phyloP scores from a whole-genome alignment of 257 asterid species.

The Plantago ovata region DNA sequence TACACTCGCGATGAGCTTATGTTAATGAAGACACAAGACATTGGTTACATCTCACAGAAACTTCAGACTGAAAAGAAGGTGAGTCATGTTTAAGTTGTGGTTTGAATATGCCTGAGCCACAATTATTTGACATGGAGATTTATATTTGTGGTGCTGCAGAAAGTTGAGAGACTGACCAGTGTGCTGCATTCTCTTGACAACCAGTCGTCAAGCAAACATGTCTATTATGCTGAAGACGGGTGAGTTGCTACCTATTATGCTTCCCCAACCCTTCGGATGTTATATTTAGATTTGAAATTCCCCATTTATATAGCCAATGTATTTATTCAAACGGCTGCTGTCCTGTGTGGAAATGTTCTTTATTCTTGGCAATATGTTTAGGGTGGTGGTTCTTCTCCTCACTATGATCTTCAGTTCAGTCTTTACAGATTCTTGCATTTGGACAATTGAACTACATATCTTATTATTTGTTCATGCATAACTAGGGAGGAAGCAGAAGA shows the following conservation, averaged over 20 bases:
- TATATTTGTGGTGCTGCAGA: slow-evolving; percentile 43
- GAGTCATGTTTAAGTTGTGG: neutral
- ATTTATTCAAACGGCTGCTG: too few species aligned
- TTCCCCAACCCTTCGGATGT: too few species aligned
- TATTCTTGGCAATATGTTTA: too few species aligned
- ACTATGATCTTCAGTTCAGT: too few species aligned
- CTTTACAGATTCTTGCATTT: too few species aligned
- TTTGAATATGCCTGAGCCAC: neutral
- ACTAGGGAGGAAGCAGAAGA: slow-evolving; percentile 80
- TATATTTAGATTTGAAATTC: too few species aligned
- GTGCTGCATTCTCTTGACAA: slow-evolving; percentile 57
- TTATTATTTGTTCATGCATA: neutral
- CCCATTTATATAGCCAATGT: too few species aligned
- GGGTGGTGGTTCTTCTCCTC: too few species aligned
- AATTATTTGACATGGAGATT: neutral
- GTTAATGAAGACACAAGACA: slow-evolving; percentile 93
- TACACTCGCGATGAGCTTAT: slow-evolving; percentile 71
- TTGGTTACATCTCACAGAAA: slow-evolving; percentile 74
- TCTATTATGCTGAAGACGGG: slow-evolving; percentile 84
- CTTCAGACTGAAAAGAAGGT: slow-evolving; percentile 93
- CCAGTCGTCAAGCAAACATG: slow-evolving; percentile 46
- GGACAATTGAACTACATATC: neutral
- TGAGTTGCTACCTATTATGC: slow-evolving; percentile 25
- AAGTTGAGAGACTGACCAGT: slow-evolving; percentile 61
- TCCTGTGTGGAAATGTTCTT: too few species aligned